Evolutionary conservation across 2,329 filamentous ascomycete species (phyloP).

Genomic region (Seiridium cupressi): DNA sequence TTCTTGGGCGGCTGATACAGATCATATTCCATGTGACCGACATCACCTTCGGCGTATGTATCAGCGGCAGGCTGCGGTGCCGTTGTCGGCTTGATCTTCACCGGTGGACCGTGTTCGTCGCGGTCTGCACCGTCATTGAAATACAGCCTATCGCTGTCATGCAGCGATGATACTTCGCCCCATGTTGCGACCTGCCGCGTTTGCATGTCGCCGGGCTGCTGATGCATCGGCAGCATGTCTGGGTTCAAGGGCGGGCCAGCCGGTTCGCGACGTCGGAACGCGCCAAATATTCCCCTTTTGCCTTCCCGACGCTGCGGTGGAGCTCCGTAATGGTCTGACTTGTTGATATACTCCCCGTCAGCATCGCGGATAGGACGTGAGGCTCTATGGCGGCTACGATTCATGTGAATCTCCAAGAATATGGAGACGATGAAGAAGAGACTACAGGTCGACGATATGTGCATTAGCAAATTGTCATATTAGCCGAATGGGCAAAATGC

Average conservation of each 20-base stretch:
- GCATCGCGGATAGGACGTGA: not conserved
- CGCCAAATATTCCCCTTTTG: not conserved
- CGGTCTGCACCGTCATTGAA: not conserved
- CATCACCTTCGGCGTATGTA: not conserved
- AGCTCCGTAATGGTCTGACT: not conserved
- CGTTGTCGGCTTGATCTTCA: constrained; percentile 1
- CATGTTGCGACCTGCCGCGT: not conserved
- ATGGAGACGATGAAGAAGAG: constrained; percentile 4
- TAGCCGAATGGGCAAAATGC: not conserved
- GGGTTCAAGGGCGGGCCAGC: not conserved
- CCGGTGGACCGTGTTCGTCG: not conserved
- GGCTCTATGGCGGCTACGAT: not conserved
- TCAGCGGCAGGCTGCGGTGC: not conserved
- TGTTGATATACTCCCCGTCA: constrained; percentile 3
- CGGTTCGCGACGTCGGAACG: not conserved
- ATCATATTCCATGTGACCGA: not conserved
- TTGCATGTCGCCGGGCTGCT: constrained; percentile 1
- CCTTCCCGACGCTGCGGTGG: not conserved
- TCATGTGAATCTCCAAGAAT: constrained; percentile 2
- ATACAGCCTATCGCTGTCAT: constrained; percentile 1
- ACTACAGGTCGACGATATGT: not conserved
- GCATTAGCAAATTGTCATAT: not conserved
- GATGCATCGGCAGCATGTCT: not conserved
- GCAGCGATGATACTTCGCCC: constrained; percentile 1
- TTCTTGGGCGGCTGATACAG: not conserved